Evolutionary conservation across 345 rosid species (phyloP).

Genomic region (Eucalyptus virginea): DNA sequence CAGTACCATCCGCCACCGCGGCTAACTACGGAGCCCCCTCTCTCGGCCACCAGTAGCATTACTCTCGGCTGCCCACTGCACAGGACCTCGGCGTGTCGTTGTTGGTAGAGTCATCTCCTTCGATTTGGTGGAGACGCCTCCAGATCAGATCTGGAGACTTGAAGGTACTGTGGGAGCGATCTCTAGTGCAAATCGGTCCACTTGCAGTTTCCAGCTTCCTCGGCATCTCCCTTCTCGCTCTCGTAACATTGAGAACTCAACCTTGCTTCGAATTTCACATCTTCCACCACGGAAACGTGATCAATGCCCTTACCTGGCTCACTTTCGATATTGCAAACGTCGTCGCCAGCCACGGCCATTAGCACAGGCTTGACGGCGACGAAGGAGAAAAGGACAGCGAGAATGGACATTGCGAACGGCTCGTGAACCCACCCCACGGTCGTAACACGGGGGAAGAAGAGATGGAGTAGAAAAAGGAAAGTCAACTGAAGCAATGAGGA

Average conservation of each 20-base stretch:
- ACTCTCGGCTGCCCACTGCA: too few species aligned
- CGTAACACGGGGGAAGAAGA: neutral
- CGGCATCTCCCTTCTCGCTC: neutral
- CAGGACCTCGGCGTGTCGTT: too few species aligned
- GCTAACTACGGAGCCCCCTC: too few species aligned
- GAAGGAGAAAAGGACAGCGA: constrained; percentile 49
- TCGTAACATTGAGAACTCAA: constrained; percentile 10
- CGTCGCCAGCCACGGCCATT: constrained; percentile 1
- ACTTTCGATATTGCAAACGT: neutral
- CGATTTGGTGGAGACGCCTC: too few species aligned
- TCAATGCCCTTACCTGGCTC: neutral
- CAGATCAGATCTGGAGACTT: too few species aligned
- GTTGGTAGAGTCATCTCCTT: too few species aligned
- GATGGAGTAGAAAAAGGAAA: neutral
- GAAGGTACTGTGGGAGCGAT: too few species aligned
- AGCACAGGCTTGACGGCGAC: constrained; percentile 54
- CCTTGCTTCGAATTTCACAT: constrained; percentile 12
- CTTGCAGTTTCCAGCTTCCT: neutral
- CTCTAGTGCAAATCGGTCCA: neutral
- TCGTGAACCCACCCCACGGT: constrained; percentile 56
- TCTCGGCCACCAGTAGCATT: too few species aligned
- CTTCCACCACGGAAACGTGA: neutral
- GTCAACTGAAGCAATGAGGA: too few species aligned
- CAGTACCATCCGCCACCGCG: too few species aligned
- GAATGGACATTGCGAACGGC: constrained; percentile 37